Conservation (phyloP, 805 yeast species). For the Metschnikowia picachoensis region DNA sequence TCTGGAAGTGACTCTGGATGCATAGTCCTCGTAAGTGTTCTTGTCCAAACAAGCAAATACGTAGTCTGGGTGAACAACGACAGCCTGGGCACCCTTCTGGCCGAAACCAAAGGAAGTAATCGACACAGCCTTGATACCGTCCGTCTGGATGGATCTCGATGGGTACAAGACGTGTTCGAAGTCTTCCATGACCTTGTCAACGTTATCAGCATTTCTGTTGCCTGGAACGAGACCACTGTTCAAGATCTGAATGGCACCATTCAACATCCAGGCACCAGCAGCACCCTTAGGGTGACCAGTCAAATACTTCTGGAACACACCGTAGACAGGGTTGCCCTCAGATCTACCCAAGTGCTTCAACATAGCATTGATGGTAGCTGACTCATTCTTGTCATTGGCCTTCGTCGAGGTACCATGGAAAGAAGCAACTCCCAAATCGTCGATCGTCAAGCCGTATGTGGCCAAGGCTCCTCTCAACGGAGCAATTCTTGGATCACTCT, state of each 20-base stretch:
- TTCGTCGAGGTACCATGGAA: conserved; percentile 99
- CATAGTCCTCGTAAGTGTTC: conserved; percentile 67
- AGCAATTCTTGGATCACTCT: conserved; percentile 87
- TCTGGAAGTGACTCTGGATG: conserved; percentile 67
- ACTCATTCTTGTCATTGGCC: conserved; percentile 98
- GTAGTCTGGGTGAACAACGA: conserved; percentile 90
- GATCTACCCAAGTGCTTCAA: conserved; percentile 93
- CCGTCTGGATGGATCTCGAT: conserved; percentile 88
- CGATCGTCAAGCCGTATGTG: conserved; percentile 85
- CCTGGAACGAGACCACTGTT: conserved; percentile 96
- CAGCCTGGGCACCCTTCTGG: conserved; percentile 97
- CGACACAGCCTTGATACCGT: conserved; percentile 96
- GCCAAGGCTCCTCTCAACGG: conserved; percentile 97
- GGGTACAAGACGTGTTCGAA: conserved; percentile 91
- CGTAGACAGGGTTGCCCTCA: conserved; percentile 95
- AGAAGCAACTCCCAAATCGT: conserved; percentile 93
- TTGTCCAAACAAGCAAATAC: conserved; percentile 78
- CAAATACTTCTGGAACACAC: conserved; percentile 97
- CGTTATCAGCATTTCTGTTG: conserved; percentile 96
- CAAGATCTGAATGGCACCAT: conserved; percentile 93
- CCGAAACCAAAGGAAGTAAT: conserved; percentile 98
- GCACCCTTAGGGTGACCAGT: conserved; percentile 99
- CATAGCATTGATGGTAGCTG: conserved; percentile 87
- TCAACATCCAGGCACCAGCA: conserved; percentile 99
- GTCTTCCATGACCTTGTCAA: conserved; percentile 78